These are phyloP conservation scores for Posidonia oceanica DNA, from an alignment of 116 monocot species.

Conservation along the genomic window DNA sequence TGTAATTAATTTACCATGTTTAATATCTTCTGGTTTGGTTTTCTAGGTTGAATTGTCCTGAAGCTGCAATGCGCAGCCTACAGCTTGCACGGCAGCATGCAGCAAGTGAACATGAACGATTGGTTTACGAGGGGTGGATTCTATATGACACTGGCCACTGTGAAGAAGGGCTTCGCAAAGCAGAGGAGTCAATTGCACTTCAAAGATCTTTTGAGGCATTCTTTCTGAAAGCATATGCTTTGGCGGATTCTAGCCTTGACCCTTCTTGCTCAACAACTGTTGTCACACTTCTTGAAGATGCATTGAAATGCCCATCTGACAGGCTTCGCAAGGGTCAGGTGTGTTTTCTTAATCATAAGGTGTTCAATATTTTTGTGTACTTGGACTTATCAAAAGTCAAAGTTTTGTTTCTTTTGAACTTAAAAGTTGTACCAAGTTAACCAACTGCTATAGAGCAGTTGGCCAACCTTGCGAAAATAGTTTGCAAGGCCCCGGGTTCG, in stretches of 20 bases:
- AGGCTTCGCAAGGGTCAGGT: slow-evolving; percentile 84
- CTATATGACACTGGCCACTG: slow-evolving; percentile 76
- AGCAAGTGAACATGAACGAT: slow-evolving; percentile 47
- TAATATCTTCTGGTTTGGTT: background rate
- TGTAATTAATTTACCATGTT: background rate
- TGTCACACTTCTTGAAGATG: slow-evolving; percentile 63
- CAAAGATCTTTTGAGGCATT: slow-evolving; percentile 82
- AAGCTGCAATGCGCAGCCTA: slow-evolving; percentile 70
- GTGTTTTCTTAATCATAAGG: background rate
- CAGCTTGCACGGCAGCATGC: slow-evolving; percentile 63
- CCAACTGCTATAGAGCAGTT: no score
- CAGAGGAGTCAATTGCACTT: slow-evolving; percentile 59
- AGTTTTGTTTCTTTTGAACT: background rate
- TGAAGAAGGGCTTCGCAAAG: slow-evolving; percentile 61
- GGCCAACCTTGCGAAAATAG: no score
- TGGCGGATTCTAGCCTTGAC: slow-evolving; percentile 61
- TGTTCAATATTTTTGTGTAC: background rate
- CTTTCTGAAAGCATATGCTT: slow-evolving; percentile 74
- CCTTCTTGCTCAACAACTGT: slow-evolving; percentile 49
- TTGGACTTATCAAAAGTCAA: background rate
- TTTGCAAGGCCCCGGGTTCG: no score
- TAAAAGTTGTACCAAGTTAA: background rate
- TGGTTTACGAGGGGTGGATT: slow-evolving; percentile 83
- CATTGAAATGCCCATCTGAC: slow-evolving; percentile 67
- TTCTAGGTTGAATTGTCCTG: slow-evolving; percentile 63